phyloP scores from a whole-genome alignment of 257 asterid genomes.

The Solanum tacnaense region DNA sequence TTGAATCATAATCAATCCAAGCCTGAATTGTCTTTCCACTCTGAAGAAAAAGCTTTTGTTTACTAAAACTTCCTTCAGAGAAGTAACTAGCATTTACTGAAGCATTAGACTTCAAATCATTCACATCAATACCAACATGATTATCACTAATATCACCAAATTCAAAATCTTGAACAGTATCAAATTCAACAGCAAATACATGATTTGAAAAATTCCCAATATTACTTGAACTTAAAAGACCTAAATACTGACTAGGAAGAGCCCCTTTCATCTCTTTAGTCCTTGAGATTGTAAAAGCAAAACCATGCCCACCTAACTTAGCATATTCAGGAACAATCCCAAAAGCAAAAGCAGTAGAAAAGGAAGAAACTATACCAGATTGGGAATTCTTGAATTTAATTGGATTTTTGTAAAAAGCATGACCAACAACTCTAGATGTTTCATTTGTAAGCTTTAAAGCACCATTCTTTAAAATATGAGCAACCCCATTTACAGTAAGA shows the following conservation, averaged over 20 bases:
- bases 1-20: slow-evolving; percentile 63
- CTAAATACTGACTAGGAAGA: slow-evolving; percentile 49
- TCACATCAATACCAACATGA: slow-evolving; percentile 66
- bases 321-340: slow-evolving; percentile 45
- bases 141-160: slow-evolving; percentile 54
- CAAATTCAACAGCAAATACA: slow-evolving; percentile 66
- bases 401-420: slow-evolving; percentile 42
- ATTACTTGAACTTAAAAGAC: slow-evolving; percentile 30
- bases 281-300: slow-evolving; percentile 40
- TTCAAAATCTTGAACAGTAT: slow-evolving; percentile 38
- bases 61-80: slow-evolving; percentile 10
- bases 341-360: slow-evolving; percentile 65
- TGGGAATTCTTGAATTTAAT: slow-evolving; percentile 33
- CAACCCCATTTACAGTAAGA: slow-evolving; percentile 34
- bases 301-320: slow-evolving; percentile 61
- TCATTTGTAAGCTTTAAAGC: slow-evolving; percentile 42
- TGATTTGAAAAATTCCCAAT: slow-evolving; percentile 52
- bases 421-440: slow-evolving; percentile 27
- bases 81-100: slow-evolving; percentile 40
- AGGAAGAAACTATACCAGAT: slow-evolving; percentile 35
- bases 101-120: slow-evolving; percentile 38
- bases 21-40: slow-evolving; percentile 45
- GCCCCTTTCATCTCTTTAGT: slow-evolving; percentile 27
- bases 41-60: slow-evolving; percentile 21
- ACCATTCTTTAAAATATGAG: slow-evolving; percentile 40